Evolutionary conservation across 768 basidiomycete genomes (phyloP).

Genomic region (Amanita exitialis): DNA sequence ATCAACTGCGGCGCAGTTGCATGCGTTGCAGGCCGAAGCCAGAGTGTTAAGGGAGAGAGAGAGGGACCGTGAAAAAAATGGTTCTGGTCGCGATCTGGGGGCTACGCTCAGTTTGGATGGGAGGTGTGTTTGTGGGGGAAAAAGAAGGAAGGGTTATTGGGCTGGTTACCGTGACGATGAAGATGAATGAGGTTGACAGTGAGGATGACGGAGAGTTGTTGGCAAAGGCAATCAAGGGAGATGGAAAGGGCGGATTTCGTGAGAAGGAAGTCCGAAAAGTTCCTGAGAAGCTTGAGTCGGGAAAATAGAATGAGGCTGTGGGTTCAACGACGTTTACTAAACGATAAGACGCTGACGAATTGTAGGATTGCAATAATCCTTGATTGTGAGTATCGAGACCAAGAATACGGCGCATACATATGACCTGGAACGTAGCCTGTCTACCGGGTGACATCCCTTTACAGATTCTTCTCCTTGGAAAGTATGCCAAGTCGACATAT

Average conservation of each 20-base stretch:
- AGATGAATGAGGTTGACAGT: conserved; percentile 35
- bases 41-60: conserved; percentile 45
- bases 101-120: conserved; percentile 11
- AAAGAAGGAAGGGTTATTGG: conserved; percentile 61
- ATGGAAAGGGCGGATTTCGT: conserved; percentile 53
- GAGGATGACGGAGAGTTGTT: conserved; percentile 28
- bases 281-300: conserved; percentile 45
- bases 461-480: conserved; percentile 77
- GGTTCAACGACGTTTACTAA: conserved; percentile 19
- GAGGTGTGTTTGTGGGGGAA: conserved; percentile 48
- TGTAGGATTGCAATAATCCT: conserved; percentile 47
- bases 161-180: conserved; percentile 50
- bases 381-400: conserved; percentile 32
- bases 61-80: background rate
- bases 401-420: background rate
- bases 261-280: conserved; percentile 63
- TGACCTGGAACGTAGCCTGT: conserved; percentile 34
- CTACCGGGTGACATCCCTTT: conserved; percentile 78
- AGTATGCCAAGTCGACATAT: conserved; percentile 74
- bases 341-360: conserved; percentile 12
- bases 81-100: background rate
- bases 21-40: conserved; percentile 78
- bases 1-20: conserved; percentile 70
- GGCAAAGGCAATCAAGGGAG: conserved; percentile 37
- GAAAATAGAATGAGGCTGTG: conserved; percentile 70